phyloP scores from a whole-genome alignment of 345 rosid species.

The Ceriops tagal region DNA sequence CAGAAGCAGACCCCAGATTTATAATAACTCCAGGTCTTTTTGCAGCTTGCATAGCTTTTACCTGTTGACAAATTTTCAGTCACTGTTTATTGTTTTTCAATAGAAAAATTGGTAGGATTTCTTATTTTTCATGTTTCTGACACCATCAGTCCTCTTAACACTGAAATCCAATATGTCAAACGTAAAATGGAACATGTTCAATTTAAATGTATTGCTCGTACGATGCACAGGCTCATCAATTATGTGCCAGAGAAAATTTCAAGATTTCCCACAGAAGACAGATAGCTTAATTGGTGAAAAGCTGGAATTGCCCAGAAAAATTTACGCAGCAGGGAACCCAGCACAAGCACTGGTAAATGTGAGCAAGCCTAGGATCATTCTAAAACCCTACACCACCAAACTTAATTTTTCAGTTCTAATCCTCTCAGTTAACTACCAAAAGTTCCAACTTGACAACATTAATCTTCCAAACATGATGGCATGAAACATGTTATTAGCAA shows the following conservation, averaged over 20 bases:
- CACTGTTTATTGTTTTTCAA: background rate
- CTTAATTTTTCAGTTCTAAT: too few species aligned
- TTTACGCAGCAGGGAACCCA: too few species aligned
- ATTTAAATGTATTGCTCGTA: background rate
- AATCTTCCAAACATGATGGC: background rate
- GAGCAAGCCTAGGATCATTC: too few species aligned
- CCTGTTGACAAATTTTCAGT: constrained; percentile 37
- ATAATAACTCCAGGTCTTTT: constrained; percentile 86
- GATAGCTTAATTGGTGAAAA: background rate
- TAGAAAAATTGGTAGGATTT: background rate
- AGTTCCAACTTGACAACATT: background rate
- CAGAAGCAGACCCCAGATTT: constrained; percentile 59
- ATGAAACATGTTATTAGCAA: too few species aligned
- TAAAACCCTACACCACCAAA: too few species aligned
- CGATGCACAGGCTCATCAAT: background rate
- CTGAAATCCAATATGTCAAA: background rate
- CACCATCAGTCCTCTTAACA: background rate
- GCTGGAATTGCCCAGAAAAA: too few species aligned
- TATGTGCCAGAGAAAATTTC: too few species aligned
- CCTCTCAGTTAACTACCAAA: too few species aligned
- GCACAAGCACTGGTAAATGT: too few species aligned
- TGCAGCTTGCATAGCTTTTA: constrained; percentile 61
- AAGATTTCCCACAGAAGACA: background rate
- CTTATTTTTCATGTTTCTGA: background rate
- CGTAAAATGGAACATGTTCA: background rate